Base-by-base conservation (phyloP, 2,329 filamentous ascomycete genomes). In the Clonostachys byssicola region DNA sequence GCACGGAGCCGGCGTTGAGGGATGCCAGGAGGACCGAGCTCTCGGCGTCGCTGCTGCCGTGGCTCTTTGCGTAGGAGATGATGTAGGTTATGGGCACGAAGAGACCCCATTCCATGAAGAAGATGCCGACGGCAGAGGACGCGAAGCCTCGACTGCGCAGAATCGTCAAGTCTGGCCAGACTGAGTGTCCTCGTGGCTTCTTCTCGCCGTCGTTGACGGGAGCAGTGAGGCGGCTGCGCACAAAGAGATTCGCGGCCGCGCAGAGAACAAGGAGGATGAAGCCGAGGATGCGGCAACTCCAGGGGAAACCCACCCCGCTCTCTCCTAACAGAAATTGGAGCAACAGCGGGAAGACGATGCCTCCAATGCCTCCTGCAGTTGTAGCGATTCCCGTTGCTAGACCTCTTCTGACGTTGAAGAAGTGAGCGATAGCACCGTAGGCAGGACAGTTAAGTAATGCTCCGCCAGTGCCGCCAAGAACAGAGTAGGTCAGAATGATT, bases 131-230 rank as follows among this genome's bases (percentile, higher is more conserved):
- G 0, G 69, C 65, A 5, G 75, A 57, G 34, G 74, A 67, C 2
- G 59, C 63, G 33, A 75, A 68, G 0, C 70, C 62, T 4, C 62
- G 59, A 4, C 67, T 67, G 3, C 55, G 56, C 47, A 75, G 73
- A 1, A 71, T 65, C 1, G 52, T 49, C 20, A 75, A 57, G 42
- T 72, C 71, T 57, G 85, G 88, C 2, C 83, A 77, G 53, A 86
- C 23, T 10, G 36, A 33, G 14, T 38, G 12, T 2, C 38, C 20
- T 10, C 13, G 17, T 35, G 9, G 78, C 81, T 57, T 80, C 67
- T 7, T 60, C 56, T 30, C 23, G 23, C 9, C 9, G 23, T 75
- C 16, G 23, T 39, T 39, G 36, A 39, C 17, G 7, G 14, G 7
- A 3, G 14, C 36, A 52, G 47, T 45, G 6, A 53, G 60, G 10